Evolutionary conservation across 2,329 filamentous ascomycete species (phyloP), one percentile per base, ranked within the genome.

Genomic region (Penicillium sp.): DNA sequence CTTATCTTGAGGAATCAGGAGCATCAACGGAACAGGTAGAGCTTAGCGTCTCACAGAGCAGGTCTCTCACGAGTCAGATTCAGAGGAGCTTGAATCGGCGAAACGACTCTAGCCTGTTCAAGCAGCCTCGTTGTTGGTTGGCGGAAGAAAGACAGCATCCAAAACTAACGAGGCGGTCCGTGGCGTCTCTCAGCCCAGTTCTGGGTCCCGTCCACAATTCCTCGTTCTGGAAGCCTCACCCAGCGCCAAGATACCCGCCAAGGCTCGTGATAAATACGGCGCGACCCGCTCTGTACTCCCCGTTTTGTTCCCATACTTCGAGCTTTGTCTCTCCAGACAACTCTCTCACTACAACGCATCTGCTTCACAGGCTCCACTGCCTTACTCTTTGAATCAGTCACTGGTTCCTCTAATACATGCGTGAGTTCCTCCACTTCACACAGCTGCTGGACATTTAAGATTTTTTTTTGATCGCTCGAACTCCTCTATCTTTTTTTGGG

Each of bases 391-490:
- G 50, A 56, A 53, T 55, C 54, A 53, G 45, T 47, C 36, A 27
- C 49, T 59, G 50, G 50, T 63, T 52, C 52, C 38, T 61, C 58
- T 63, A 63, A 66, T 67, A 64, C 59, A 67, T 67, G 64, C 64
- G 64, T 67, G 50, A 58, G 64, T 9, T 26, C 40, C 12, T 18
- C 29, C 4, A 3, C 29, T 32, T 32, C 8, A 32, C 29, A 11
- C 11, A 18, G 29, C 29, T 4, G 29, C 29, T 32, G 8, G 29
- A 32, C 8, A 11, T 11, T 11, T 3, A 32, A 32, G 29, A 32
- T 11, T 8, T 4, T 11, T 4, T 11, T 11, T 32, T 7, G 29
- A 11, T 32, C 4, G 7, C 29, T 32, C 29, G 8, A 11, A 7
- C 45, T 37, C 33, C 42, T 34, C 9, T 39, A 41, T 9, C 29